phyloP scores from a whole-genome alignment of 768 basidiomycete genomes.

The Tricholoma flavovirens region DNA sequence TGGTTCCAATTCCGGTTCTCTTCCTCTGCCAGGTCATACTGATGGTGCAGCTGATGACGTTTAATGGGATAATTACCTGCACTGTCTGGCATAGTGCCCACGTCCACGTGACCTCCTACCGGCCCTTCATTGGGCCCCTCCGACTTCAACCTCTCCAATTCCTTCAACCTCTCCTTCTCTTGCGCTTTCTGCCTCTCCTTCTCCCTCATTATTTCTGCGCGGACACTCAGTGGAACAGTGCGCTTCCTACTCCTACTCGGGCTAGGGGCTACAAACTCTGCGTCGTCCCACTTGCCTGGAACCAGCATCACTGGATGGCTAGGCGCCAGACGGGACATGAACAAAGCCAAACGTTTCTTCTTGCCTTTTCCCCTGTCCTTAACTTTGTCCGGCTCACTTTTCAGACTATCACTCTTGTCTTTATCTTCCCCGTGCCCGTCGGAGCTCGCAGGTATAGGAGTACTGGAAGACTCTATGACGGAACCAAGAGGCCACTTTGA shows the following conservation, averaged over 20 bases:
- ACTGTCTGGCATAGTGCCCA: no score
- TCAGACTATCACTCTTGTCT: no score
- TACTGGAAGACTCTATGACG: background rate
- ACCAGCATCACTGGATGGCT: background rate
- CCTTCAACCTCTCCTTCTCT: background rate
- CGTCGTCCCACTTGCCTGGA: background rate
- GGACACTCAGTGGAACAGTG: background rate
- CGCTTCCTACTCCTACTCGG: background rate
- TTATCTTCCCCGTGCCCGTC: background rate
- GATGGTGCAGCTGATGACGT: background rate
- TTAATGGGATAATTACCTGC: no score
- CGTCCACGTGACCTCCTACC: no score
- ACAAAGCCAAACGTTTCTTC: conserved; percentile 1
- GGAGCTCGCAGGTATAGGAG: background rate
- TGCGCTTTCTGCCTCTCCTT: background rate
- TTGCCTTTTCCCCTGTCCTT: background rate
- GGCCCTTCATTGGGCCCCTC: no score
- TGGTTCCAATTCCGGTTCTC: background rate
- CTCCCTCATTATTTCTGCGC: background rate
- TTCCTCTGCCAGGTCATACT: background rate
- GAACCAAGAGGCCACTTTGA: background rate
- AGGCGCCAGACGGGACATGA: conserved; percentile 1
- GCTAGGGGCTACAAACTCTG: background rate
- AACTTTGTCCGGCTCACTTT: no score
- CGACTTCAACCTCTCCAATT: no score